Evolutionary conservation across 352 stramenopile species (phyloP).

Genomic region (Phytophthora podocarpi): DNA sequence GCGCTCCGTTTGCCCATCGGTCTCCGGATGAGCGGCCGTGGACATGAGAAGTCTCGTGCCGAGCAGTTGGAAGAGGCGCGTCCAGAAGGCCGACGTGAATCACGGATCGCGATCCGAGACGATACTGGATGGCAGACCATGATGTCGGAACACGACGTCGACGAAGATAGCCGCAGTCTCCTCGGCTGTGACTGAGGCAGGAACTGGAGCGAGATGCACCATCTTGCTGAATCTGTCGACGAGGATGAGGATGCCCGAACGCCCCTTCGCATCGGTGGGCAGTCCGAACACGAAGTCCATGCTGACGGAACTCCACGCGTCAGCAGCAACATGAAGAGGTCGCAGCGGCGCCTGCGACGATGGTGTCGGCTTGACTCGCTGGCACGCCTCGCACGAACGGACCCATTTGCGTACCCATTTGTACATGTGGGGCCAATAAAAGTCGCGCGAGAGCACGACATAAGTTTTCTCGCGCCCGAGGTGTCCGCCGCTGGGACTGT

Average conservation of each 20-base stretch:
- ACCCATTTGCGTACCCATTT: slow-evolving; percentile 30
- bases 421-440: slow-evolving; percentile 34
- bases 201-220: slow-evolving; percentile 16
- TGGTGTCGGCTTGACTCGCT: not conserved
- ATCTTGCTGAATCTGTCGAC: slow-evolving; percentile 43
- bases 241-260: slow-evolving; percentile 2
- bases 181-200: slow-evolving; percentile 3
- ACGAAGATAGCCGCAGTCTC: slow-evolving; percentile 30
- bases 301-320: not conserved
- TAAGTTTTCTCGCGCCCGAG: slow-evolving; percentile 31
- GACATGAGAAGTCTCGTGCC: not conserved
- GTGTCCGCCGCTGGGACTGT: not conserved
- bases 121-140: slow-evolving; percentile 11
- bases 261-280: not conserved
- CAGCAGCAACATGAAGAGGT: not conserved
- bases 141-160: slow-evolving; percentile 16
- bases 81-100: slow-evolving; percentile 2
- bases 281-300: too few relatives aligned
- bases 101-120: slow-evolving; percentile 3
- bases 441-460: slow-evolving; percentile 1
- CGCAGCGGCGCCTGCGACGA: not conserved
- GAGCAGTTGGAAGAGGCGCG: not conserved
- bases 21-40: not conserved
- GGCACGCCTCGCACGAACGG: not conserved
- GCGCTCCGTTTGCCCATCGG: not conserved